Percentiles rank a stretch among this genome's conserved stretches.
Conservation (phyloP, 1,284 basidiomycete species). For the Ustilago trichophora region DNA sequence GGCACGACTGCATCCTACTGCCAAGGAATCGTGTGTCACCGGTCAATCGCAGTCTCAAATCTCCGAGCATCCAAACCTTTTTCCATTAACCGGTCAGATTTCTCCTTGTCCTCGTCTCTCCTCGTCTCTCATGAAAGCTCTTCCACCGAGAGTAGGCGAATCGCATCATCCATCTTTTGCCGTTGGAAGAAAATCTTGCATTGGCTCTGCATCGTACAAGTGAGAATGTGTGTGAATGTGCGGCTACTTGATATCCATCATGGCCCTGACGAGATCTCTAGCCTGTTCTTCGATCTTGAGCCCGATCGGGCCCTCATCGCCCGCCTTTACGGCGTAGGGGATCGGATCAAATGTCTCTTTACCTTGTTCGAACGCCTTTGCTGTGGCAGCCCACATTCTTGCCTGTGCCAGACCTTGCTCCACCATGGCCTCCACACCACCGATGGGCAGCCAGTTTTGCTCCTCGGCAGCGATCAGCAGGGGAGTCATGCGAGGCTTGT, state of each 20-base stretch:
- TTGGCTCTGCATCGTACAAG: neutral
- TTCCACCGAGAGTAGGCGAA: no score
- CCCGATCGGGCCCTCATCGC: slow-evolving; percentile 44
- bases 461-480: slow-evolving; percentile 53
- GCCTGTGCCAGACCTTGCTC: slow-evolving; percentile 67
- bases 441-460: slow-evolving; percentile 57
- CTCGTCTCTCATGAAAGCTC: no score
- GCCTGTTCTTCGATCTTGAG: slow-evolving; percentile 36
- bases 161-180: no score
- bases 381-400: slow-evolving; percentile 59
- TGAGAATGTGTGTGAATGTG: neutral
- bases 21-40: no score
- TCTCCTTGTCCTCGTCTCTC: no score
- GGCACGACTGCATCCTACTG: no score
- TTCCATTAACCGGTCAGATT: no score
- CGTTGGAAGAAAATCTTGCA: no score
- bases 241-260: slow-evolving; percentile 37
- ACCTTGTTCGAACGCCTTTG: slow-evolving; percentile 29
- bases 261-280: slow-evolving; percentile 23
- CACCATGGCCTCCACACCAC: slow-evolving; percentile 66
- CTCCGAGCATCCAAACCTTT: no score
- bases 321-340: slow-evolving; percentile 33
- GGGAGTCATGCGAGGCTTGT: slow-evolving; percentile 66
- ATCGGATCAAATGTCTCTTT: slow-evolving; percentile 34
- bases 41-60: no score